These are phyloP conservation scores for Aspergillus ostianus DNA, from an alignment of 495 filamentous ascomycete genomes.

Conservation along the genomic window DNA sequence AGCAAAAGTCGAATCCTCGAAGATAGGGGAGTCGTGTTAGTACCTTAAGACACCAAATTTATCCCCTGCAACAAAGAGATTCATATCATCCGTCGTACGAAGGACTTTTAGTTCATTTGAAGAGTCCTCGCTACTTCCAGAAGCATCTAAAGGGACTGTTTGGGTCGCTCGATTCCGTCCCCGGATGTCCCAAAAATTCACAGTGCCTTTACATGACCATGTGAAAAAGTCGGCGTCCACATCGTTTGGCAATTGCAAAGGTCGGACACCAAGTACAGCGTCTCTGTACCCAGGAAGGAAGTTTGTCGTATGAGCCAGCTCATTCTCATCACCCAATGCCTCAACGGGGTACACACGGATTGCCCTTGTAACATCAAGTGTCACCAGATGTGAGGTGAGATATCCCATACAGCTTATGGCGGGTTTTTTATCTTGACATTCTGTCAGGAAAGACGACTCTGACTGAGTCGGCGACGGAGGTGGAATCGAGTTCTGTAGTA, in stretches of 20 bases:
- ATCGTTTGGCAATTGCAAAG: conserved; percentile 54
- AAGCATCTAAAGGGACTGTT: conserved; percentile 62
- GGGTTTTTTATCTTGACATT: conserved; percentile 31
- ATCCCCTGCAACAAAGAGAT: conserved; percentile 77
- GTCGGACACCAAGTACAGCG: conserved; percentile 70
- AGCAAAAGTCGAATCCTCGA: conserved; percentile 15
- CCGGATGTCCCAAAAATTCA: conserved; percentile 77
- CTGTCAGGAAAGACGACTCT: conserved; percentile 15
- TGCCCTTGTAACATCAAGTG: conserved; percentile 68
- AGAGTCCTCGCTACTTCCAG: conserved; percentile 54
- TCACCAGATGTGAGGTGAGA: conserved; percentile 65
- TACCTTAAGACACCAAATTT: conserved; percentile 78
- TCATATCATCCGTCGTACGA: conserved; percentile 55
- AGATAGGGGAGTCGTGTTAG: conserved; percentile 12
- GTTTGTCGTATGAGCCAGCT: conserved; percentile 30
- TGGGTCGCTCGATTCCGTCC: conserved; percentile 66
- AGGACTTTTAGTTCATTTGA: conserved; percentile 77
- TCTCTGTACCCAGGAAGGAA: conserved; percentile 69
- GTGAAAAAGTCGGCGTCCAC: conserved; percentile 75
- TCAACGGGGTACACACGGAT: conserved; percentile 61
- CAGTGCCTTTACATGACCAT: conserved; percentile 74
- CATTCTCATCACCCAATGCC: conserved; percentile 28
- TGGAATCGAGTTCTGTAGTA: conserved; percentile 36
- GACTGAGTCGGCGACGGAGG: conserved; percentile 29
- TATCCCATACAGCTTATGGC: conserved; percentile 66